Evolutionary conservation across 2,329 filamentous ascomycete species (phyloP), one percentile per base, ranked within the genome.

Genomic region (Fusarium sp.): DNA sequence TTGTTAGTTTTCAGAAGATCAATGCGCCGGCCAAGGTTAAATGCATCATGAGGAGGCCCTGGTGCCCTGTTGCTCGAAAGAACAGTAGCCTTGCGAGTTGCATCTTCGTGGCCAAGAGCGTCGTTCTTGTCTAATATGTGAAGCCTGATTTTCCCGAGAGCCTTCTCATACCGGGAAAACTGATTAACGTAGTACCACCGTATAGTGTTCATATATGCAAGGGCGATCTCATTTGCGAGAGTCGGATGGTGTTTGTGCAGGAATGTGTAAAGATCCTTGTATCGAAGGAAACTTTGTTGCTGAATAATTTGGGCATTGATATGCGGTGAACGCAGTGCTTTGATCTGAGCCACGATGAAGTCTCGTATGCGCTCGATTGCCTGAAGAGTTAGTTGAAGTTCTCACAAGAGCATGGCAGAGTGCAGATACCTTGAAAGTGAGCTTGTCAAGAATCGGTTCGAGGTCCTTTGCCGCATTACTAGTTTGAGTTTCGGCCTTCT

Each of bases 231-330:
- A 60, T 95, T 92, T 14, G 94, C 94, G 11, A 99, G 89, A n/a
- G 90, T 87, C 3, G 93, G 86, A 78, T 98, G 95, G 74, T 96
- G 93, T 76, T 90, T 91, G 68, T 94, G 91, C 38, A 99, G 87
- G 79, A 98, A 99, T 11, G 90, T 88, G 82, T 92, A 99, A 0
- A 98, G 85, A 39, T 98, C 95, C 81, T 94, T 97, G 84, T 95
- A 97, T 76, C 90, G 92, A 55, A 98, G 85, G 77, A 99, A 95
- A 68, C 92, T 93, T 80, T 97, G 94, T 79, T 98, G 95, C 81
- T 99, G 96, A 55, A 99, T 95, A 65, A 98, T 93, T 81, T 99
- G 96, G 6, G 96, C 95, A 81, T 99, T 98, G 81, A 98, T 98
- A 78, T 96, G 96, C 20, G 96, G 96, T 33, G 96, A 98, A 64